Conservation (phyloP, 2,329 filamentous ascomycete species). For the Sporothrix dimorphospora region DNA sequence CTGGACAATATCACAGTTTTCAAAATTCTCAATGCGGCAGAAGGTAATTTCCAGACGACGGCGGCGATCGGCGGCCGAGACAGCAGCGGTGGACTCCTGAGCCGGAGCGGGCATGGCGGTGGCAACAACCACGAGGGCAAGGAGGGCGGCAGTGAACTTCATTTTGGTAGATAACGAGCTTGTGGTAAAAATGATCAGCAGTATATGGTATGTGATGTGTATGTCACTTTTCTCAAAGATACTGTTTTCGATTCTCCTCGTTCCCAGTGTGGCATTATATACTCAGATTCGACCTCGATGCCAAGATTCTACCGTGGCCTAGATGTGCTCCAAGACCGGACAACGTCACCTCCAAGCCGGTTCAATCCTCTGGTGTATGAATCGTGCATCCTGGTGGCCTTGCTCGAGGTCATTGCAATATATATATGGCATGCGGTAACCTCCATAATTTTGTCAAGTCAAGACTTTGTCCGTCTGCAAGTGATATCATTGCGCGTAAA, state of each 20-base stretch:
- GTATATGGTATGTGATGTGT: not conserved
- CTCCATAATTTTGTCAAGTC: not conserved
- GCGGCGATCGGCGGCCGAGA: not conserved
- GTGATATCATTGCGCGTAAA: not conserved
- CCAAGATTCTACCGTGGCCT: not conserved
- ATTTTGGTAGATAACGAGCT: not conserved
- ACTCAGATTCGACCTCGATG: not conserved
- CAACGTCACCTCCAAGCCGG: conserved; percentile 14
- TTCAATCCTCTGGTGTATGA: not conserved
- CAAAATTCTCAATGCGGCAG: not conserved
- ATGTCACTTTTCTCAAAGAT: not conserved
- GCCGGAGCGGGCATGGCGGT: not conserved
- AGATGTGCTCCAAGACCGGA: not conserved
- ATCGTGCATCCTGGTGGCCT: not conserved
- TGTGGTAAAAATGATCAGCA: not conserved
- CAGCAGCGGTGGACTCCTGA: not conserved
- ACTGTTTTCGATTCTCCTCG: not conserved
- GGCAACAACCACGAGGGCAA: not conserved
- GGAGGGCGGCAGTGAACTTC: not conserved
- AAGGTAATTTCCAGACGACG: not conserved
- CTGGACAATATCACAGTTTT: not conserved
- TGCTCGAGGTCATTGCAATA: not conserved
- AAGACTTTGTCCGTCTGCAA: too few species aligned
- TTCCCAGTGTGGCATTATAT: not conserved
- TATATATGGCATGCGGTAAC: not conserved